These are phyloP conservation scores for Pythium dissimile DNA, from an alignment of 352 stramenopile genomes.

Conservation along the genomic window DNA sequence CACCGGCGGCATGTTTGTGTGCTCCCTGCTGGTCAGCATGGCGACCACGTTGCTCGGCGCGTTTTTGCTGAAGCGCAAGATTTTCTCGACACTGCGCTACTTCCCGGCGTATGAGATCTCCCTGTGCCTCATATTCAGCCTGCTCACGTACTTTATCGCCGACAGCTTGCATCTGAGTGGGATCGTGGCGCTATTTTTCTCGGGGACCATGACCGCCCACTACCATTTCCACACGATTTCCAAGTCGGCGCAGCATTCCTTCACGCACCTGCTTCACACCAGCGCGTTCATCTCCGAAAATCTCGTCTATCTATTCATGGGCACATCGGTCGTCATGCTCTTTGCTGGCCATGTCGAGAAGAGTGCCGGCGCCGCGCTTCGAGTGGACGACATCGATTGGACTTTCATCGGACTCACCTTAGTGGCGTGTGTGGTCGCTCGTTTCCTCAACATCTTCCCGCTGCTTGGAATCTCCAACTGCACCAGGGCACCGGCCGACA, in stretches of 20 bases:
- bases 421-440: conserved; percentile 57
- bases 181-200: conserved; percentile 94
- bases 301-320: conserved; percentile 87
- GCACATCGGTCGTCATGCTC: conserved; percentile 80
- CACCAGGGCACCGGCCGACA: conserved; percentile 41
- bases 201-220: conserved; percentile 84
- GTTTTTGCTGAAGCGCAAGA: conserved; percentile 73
- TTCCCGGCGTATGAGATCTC: conserved; percentile 88
- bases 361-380: conserved; percentile 49
- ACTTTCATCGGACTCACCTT: conserved; percentile 79
- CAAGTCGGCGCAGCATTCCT: conserved; percentile 74
- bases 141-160: conserved; percentile 83
- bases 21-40: conserved; percentile 66
- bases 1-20: conserved; percentile 73
- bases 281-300: conserved; percentile 79
- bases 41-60: conserved; percentile 70
- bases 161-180: conserved; percentile 81
- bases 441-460: conserved; percentile 79
- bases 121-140: conserved; percentile 80
- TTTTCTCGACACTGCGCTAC: conserved; percentile 68
- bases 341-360: conserved; percentile 68
- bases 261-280: conserved; percentile 83
- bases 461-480: conserved; percentile 73
- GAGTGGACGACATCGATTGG: conserved; percentile 79
- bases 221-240: conserved; percentile 88